phyloP scores from a whole-genome alignment of 2,329 filamentous ascomycete genomes.

The Scolecobasidium constrictum region DNA sequence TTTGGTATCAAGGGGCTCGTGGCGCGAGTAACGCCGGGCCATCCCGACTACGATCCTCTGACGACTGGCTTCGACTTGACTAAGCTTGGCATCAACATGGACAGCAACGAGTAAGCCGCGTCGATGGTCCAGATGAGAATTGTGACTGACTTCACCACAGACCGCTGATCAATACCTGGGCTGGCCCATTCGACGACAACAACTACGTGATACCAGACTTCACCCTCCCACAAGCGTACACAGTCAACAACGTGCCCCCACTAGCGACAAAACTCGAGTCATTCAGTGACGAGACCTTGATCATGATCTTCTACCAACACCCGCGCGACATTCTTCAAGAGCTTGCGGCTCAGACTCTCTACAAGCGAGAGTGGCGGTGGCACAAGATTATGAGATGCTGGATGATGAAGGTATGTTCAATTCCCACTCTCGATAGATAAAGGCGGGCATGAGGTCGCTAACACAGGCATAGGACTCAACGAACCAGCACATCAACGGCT shows the following conservation, averaged over 20 bases:
- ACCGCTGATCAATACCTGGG: constrained; percentile 14
- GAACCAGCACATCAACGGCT: constrained; percentile 9
- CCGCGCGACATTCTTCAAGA: constrained; percentile 56
- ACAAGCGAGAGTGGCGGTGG: constrained; percentile 42
- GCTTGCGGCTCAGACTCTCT: constrained; percentile 50
- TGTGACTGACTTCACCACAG: background rate
- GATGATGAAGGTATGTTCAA: constrained; percentile 42
- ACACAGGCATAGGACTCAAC: too few relatives aligned
- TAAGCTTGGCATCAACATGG: constrained; percentile 52
- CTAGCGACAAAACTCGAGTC: constrained; percentile 46
- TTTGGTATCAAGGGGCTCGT: constrained; percentile 51
- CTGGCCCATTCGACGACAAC: constrained; percentile 49
- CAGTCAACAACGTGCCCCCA: constrained; percentile 54
- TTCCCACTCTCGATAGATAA: constrained; percentile 16
- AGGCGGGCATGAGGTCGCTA: too few relatives aligned
- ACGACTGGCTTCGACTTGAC: constrained; percentile 55
- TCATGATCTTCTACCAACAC: constrained; percentile 60
- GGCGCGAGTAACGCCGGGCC: constrained; percentile 44
- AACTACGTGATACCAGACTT: constrained; percentile 51
- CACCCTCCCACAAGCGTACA: constrained; percentile 51
- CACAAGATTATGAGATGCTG: constrained; percentile 43
- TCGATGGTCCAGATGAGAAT: background rate
- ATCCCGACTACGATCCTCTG: constrained; percentile 37
- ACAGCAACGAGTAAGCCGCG: constrained; percentile 44
- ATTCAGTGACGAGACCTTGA: constrained; percentile 54